Evolutionary conservation across 305 asterid genomes (phyloP).

Genomic region (Rubia peregrina): DNA sequence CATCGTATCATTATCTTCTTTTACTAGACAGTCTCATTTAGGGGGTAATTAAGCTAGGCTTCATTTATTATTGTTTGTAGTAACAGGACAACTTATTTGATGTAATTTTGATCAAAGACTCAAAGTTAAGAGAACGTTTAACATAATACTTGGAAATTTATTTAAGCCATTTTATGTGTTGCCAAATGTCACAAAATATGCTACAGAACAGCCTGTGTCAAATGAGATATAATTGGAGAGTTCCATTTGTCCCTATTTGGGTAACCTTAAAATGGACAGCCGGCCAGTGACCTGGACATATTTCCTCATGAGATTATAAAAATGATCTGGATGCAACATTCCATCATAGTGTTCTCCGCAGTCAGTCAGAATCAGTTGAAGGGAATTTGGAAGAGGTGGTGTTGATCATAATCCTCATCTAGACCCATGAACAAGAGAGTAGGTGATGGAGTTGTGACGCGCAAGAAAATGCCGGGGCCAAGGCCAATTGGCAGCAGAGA

Average conservation of each 20-base stretch:
- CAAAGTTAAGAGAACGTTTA: background rate
- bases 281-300: slow-evolving; percentile 11
- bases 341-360: background rate
- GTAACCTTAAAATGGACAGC: slow-evolving; percentile 11
- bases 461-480: slow-evolving; percentile 10
- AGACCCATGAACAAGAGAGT: slow-evolving; percentile 12
- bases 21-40: background rate
- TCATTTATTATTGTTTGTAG: background rate
- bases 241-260: slow-evolving; percentile 1
- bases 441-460: slow-evolving; percentile 6
- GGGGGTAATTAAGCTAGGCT: background rate
- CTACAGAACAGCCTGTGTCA: background rate
- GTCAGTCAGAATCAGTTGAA: background rate
- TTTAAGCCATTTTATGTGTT: background rate
- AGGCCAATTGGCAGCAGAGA: slow-evolving; percentile 26
- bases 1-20: background rate
- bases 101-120: background rate
- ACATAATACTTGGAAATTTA: background rate
- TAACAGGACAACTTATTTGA: background rate
- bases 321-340: background rate
- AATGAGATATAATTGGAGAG: background rate
- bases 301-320: background rate
- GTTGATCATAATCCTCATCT: background rate
- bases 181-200: slow-evolving; percentile 17
- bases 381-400: background rate